Evolutionary conservation across 2,329 filamentous ascomycete species (phyloP).

Genomic region (Colletotrichum siamense): DNA sequence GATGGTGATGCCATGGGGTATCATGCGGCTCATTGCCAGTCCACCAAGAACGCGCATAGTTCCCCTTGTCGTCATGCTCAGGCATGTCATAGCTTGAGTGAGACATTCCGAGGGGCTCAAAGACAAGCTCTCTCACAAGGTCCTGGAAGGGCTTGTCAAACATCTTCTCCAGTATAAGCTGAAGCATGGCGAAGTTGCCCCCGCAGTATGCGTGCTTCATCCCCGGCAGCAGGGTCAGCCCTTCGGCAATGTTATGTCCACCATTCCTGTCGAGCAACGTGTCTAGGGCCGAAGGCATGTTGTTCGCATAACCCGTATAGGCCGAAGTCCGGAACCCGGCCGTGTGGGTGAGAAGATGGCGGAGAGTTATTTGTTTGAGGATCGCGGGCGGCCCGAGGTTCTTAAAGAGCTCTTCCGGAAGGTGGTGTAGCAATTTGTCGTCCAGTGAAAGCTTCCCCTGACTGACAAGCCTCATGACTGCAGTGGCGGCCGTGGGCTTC

Average conservation of each 20-base stretch:
- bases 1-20: slow-evolving; percentile 7
- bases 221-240: neutral
- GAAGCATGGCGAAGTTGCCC: slow-evolving; percentile 1
- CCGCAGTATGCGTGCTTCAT: slow-evolving; percentile 3
- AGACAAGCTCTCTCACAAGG: neutral
- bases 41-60: slow-evolving; percentile 14
- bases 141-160: neutral
- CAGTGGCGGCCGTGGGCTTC: neutral
- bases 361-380: neutral
- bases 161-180: slow-evolving; percentile 3
- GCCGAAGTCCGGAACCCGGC: neutral
- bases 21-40: neutral
- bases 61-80: slow-evolving; percentile 1
- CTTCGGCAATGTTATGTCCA: neutral
- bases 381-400: neutral
- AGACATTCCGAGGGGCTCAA: neutral
- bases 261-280: slow-evolving; percentile 19
- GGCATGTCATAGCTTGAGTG: neutral
- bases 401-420: neutral
- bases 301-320: neutral
- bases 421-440: neutral
- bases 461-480: slow-evolving; percentile 1
- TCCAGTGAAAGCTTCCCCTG: neutral
- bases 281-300: neutral
- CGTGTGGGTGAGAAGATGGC: neutral